Evolutionary conservation across 2,329 filamentous ascomycete species (phyloP).

Genomic region (Aspergillus clavatus): DNA sequence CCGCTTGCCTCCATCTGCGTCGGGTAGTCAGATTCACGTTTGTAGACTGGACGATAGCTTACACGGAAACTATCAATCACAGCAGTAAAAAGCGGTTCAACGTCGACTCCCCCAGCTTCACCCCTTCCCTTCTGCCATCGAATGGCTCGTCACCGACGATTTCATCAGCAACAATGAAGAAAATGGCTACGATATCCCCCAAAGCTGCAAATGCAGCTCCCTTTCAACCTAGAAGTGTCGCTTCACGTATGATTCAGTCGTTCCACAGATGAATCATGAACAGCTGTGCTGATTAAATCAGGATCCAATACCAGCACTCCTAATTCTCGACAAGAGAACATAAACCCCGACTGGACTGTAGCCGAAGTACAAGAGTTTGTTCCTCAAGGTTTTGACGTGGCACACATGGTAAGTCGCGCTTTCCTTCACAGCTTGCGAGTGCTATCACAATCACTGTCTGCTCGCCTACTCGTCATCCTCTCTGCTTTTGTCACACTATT

Average conservation of each 20-base stretch:
- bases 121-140: slow-evolving; percentile 52
- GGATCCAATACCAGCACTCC: slow-evolving; percentile 41
- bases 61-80: slow-evolving; percentile 11
- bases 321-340: slow-evolving; percentile 35
- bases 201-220: slow-evolving; percentile 82
- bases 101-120: slow-evolving; percentile 95
- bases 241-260: slow-evolving; percentile 33
- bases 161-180: slow-evolving; percentile 46
- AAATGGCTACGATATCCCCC: slow-evolving; percentile 70
- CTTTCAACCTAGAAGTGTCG: slow-evolving; percentile 41
- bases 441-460: background rate
- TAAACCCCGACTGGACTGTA: slow-evolving; percentile 42
- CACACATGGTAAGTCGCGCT: slow-evolving; percentile 43
- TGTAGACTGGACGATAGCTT: slow-evolving; percentile 11
- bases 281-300: slow-evolving; percentile 24
- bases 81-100: slow-evolving; percentile 69
- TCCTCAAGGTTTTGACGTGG: slow-evolving; percentile 50
- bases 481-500: background rate
- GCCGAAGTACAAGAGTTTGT: slow-evolving; percentile 48
- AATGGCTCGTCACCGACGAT: slow-evolving; percentile 32
- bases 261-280: background rate
- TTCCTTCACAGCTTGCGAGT: slow-evolving; percentile 5
- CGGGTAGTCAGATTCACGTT: background rate
- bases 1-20: background rate
- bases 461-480: background rate